phyloP scores from a whole-genome alignment of 108 stramenopile genomes.

The Pseudonitzschia pungens region DNA sequence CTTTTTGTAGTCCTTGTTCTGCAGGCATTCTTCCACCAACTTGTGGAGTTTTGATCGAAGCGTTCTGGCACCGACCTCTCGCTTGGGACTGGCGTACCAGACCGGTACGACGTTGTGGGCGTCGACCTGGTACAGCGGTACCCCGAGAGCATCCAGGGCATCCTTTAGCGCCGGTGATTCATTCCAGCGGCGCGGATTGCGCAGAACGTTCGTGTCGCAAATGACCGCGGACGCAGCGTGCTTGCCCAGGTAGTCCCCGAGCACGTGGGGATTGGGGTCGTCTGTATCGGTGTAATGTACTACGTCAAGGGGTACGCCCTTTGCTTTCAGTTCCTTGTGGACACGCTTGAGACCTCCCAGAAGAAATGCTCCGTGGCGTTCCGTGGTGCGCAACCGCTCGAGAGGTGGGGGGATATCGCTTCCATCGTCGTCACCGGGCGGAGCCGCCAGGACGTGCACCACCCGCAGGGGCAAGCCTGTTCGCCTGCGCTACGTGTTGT shows the following conservation, averaged over 20 bases:
- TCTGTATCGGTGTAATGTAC: slow-evolving; percentile 9
- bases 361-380: slow-evolving; percentile 86
- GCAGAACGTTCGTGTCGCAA: slow-evolving; percentile 89
- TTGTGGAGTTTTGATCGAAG: slow-evolving; percentile 92
- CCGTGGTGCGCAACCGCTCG: slow-evolving; percentile 56
- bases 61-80: slow-evolving; percentile 96
- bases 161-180: slow-evolving; percentile 49
- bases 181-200: slow-evolving; percentile 66
- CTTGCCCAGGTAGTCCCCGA: slow-evolving; percentile 28
- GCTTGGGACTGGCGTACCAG: slow-evolving; percentile 90
- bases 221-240: slow-evolving; percentile 61
- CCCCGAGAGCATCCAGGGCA: slow-evolving; percentile 17
- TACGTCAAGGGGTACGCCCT: slow-evolving; percentile 83
- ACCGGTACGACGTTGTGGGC: slow-evolving; percentile 98
- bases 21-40: slow-evolving; percentile 66
- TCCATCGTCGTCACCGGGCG: slow-evolving; percentile 15
- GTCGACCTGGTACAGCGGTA: slow-evolving; percentile 93
- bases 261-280: background rate
- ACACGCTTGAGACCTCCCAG: slow-evolving; percentile 86
- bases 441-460: slow-evolving; percentile 53
- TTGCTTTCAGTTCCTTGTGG: slow-evolving; percentile 56
- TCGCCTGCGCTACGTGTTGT: slow-evolving; percentile 51
- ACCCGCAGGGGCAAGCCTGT: slow-evolving; percentile 69
- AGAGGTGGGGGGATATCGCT: slow-evolving; percentile 38
- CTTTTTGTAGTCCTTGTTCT: slow-evolving; percentile 27